These are phyloP conservation scores for Ogataea siamensis DNA, from an alignment of 805 yeast species.

Conservation along the genomic window DNA sequence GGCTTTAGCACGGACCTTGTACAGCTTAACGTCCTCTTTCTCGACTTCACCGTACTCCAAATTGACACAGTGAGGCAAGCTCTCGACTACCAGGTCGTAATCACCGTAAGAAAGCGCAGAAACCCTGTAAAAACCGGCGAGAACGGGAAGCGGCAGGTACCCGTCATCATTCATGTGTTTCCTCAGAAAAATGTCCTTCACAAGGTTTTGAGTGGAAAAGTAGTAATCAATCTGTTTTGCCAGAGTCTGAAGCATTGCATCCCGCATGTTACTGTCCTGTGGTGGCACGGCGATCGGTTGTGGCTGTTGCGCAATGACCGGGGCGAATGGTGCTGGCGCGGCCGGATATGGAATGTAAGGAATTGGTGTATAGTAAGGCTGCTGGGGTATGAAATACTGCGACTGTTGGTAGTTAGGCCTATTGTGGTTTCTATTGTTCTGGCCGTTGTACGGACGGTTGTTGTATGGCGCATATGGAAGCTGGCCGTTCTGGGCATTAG, in stretches of 20 bases:
- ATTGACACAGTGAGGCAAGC: constrained; percentile 52
- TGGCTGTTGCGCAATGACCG: constrained; percentile 21
- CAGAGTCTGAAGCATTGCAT: constrained; percentile 23
- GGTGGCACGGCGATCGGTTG: constrained; percentile 20
- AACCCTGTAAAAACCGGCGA: constrained; percentile 75
- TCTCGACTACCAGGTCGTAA: constrained; percentile 48
- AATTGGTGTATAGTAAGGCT: constrained; percentile 25
- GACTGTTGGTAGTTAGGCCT: constrained; percentile 23
- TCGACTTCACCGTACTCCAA: constrained; percentile 38
- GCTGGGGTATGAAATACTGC: constrained; percentile 24
- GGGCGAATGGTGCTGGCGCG: constrained; percentile 17
- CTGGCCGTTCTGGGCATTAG: constrained; percentile 15
- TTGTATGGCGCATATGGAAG: constrained; percentile 25
- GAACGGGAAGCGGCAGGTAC: constrained; percentile 58
- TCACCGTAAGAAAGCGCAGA: constrained; percentile 62
- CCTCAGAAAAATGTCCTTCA: constrained; percentile 80
- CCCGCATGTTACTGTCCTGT: constrained; percentile 22
- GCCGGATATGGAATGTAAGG: constrained; percentile 26
- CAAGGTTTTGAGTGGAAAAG: constrained; percentile 81
- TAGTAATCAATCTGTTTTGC: constrained; percentile 81
- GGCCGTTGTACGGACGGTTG: constrained; percentile 25
- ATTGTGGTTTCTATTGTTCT: constrained; percentile 20
- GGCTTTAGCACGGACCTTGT: constrained; percentile 56
- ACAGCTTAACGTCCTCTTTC: constrained; percentile 39
- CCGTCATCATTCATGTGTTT: constrained; percentile 78